Conservation (phyloP, 169 alveolate genomes). For the Cryptosporidium sp. region DNA sequence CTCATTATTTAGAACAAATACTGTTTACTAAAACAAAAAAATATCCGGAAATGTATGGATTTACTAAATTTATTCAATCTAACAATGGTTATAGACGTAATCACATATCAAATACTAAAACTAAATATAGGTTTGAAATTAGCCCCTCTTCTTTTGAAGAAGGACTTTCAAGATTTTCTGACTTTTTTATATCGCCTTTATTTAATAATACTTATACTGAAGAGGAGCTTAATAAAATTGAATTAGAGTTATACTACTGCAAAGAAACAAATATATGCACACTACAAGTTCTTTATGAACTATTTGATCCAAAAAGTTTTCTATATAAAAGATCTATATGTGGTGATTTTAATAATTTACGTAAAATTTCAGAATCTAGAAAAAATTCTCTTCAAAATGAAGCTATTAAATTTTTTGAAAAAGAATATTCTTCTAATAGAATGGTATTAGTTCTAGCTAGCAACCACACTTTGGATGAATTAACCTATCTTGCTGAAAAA, state of each 20-base stretch:
- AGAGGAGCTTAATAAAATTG: constrained; percentile 85
- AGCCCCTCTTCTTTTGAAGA: constrained; percentile 78
- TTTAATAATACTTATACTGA: constrained; percentile 82
- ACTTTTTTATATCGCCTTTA: constrained; percentile 83
- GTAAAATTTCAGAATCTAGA: constrained; percentile 29
- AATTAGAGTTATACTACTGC: constrained; percentile 80
- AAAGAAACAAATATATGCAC: constrained; percentile 45
- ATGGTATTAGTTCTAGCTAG: constrained; percentile 82
- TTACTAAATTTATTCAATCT: constrained; percentile 74
- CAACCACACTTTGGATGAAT: constrained; percentile 77
- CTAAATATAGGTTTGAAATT: constrained; percentile 81
- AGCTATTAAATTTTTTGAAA: constrained; percentile 78
- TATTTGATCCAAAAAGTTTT: constrained; percentile 64
- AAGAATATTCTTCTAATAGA: constrained; percentile 81
- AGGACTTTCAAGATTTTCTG: constrained; percentile 83
- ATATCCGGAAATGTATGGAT: constrained; percentile 84
- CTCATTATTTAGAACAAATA: constrained; percentile 90
- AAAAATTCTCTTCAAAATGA: constrained; percentile 80
- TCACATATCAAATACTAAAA: constrained; percentile 78
- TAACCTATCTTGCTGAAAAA: background rate
- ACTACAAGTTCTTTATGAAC: constrained; percentile 8
- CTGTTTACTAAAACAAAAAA: constrained; percentile 86
- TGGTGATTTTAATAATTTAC: constrained; percentile 82
- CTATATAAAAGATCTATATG: constrained; percentile 78
- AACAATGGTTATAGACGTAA: constrained; percentile 86